A percentile compares a stretch with the other conserved stretches of the same genome.
Evolutionary conservation across 2,329 filamentous ascomycete genomes (phyloP).

Genomic region (Colletotrichum spinosum): DNA sequence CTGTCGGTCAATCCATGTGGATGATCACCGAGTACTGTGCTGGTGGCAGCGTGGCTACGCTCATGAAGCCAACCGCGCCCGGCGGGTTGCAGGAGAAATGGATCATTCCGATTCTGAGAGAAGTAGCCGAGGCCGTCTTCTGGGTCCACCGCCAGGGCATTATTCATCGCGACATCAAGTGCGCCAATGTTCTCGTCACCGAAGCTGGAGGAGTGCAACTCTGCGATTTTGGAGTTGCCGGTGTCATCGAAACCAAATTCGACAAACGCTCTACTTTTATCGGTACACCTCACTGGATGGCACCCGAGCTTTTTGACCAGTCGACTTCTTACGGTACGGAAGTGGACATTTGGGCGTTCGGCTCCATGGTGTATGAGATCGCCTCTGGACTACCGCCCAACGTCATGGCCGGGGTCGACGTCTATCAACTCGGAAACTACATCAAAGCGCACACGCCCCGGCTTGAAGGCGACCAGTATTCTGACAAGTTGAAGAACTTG

Average conservation of each 20-base stretch:
- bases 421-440: conserved; percentile 61
- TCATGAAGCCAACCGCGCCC: conserved; percentile 75
- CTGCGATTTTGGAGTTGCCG: conserved; percentile 87
- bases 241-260: conserved; percentile 78
- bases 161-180: conserved; percentile 79
- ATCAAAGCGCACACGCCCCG: conserved; percentile 73
- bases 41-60: conserved; percentile 82
- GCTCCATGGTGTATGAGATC: conserved; percentile 84
- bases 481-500: conserved; percentile 74
- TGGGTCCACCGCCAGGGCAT: conserved; percentile 78
- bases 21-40: conserved; percentile 90
- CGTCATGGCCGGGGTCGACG: conserved; percentile 64
- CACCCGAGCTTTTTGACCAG: conserved; percentile 78
- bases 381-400: conserved; percentile 82
- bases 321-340: conserved; percentile 75
- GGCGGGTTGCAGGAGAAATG: conserved; percentile 77
- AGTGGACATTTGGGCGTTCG: conserved; percentile 88
- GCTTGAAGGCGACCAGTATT: conserved; percentile 79
- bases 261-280: conserved; percentile 85
- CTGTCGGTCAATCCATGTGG: conserved; percentile 85
- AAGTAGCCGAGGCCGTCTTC: conserved; percentile 73
- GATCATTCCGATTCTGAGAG: conserved; percentile 75
- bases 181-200: conserved; percentile 83
- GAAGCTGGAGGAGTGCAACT: conserved; percentile 83
- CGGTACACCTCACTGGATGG: conserved; percentile 89